phyloP scores from a whole-genome alignment of 2,329 filamentous ascomycete genomes.

The Colletotrichum sidae region DNA sequence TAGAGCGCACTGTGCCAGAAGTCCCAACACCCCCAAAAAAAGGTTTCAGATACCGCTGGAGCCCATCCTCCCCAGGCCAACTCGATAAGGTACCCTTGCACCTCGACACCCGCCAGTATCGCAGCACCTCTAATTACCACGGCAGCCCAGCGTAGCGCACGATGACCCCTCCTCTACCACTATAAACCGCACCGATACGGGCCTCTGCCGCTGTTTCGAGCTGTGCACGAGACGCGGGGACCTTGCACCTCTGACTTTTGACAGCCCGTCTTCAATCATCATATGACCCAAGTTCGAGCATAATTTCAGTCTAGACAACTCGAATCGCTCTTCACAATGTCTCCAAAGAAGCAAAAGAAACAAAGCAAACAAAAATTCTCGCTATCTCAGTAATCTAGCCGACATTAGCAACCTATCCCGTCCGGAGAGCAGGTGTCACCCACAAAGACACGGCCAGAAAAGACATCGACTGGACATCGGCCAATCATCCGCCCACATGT shows the following conservation, averaged over 20 bases:
- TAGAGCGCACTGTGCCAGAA: too few species aligned
- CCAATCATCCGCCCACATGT: constrained; percentile 38
- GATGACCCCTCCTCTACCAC: background rate
- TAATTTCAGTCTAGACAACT: background rate
- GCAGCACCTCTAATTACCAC: too few species aligned
- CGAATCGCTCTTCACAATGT: too few species aligned
- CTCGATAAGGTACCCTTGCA: background rate
- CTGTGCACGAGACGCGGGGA: constrained; percentile 6
- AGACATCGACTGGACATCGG: constrained; percentile 22
- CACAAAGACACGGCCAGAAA: too few species aligned
- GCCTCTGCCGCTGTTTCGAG: constrained; percentile 19
- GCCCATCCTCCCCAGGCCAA: background rate
- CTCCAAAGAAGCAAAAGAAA: too few species aligned
- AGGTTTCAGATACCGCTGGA: constrained; percentile 29
- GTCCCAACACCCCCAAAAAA: background rate
- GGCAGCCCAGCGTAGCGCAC: too few species aligned
- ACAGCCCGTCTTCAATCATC: background rate
- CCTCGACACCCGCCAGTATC: too few species aligned
- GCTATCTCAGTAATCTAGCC: too few species aligned
- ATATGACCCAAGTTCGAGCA: background rate
- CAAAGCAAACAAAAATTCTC: too few species aligned
- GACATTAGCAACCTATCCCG: too few species aligned
- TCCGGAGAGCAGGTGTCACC: too few species aligned
- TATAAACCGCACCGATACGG: background rate
- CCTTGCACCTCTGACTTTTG: constrained; percentile 33